Evolutionary conservation across 2,329 filamentous ascomycete genomes (phyloP).

Genomic region (Fonsecaea erecta): DNA sequence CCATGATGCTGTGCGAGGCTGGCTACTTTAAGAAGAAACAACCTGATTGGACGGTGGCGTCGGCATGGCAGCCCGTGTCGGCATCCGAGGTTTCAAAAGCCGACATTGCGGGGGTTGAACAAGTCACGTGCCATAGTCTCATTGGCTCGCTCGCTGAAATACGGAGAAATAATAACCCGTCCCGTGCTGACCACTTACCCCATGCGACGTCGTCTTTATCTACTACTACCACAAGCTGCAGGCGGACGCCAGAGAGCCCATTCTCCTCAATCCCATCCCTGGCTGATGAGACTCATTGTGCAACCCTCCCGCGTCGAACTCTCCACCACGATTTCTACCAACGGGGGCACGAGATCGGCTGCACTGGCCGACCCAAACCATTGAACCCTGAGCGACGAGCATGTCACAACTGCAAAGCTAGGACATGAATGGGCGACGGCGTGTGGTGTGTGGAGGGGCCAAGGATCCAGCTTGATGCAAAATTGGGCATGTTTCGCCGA

Average conservation of each 20-base stretch:
- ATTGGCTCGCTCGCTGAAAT: not conserved
- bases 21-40: not conserved
- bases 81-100: not conserved
- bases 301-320: not conserved
- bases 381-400: not conserved
- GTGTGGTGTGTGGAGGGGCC: not conserved
- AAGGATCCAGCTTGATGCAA: not conserved
- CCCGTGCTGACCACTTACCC: not conserved
- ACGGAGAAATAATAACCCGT: not conserved
- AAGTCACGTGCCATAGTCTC: not conserved
- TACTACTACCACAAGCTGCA: not conserved
- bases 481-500: conserved; percentile 2
- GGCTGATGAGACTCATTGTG: not conserved
- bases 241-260: not conserved
- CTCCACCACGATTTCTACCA: not conserved
- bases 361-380: not conserved
- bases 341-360: not conserved
- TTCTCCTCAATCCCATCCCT: not conserved
- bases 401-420: not conserved
- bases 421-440: not conserved
- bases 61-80: not conserved
- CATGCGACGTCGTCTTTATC: not conserved
- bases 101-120: not conserved
- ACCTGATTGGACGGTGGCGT: not conserved
- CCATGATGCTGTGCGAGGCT: not conserved